Conservation (phyloP, 306 rosid genomes). For the Quercus aquifolioides region DNA sequence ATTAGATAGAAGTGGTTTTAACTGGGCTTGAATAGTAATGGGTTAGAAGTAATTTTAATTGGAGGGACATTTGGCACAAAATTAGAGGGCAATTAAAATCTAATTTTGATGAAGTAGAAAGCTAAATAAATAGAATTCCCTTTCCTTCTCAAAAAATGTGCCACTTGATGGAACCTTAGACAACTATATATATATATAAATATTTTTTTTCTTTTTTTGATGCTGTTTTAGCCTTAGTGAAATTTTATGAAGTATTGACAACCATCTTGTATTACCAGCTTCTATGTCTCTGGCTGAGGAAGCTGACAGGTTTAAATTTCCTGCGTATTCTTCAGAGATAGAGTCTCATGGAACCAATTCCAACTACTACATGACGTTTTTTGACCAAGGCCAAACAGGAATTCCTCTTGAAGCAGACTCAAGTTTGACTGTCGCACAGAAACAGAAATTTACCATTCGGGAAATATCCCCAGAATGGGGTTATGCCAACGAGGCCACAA, state of each 20-base stretch:
- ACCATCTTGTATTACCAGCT: constrained; percentile 44
- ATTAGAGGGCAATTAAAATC: too few relatives aligned
- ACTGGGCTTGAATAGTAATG: too few relatives aligned
- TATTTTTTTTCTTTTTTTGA: neutral
- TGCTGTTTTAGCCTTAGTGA: constrained; percentile 6
- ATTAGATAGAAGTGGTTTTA: too few relatives aligned
- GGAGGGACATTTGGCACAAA: too few relatives aligned
- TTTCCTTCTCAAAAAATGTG: too few relatives aligned
- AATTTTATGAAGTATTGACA: constrained; percentile 31
- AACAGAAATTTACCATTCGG: constrained; percentile 67
- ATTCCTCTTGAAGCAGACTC: constrained; percentile 39
- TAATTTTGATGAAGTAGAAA: too few relatives aligned
- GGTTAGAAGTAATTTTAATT: too few relatives aligned
- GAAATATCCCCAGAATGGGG: constrained; percentile 87
- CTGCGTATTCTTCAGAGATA: constrained; percentile 36
- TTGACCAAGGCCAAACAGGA: constrained; percentile 51
- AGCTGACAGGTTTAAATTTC: constrained; percentile 22
- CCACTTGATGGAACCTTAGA: too few relatives aligned
- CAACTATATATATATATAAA: too few relatives aligned
- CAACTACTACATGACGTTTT: constrained; percentile 29
- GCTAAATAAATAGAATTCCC: too few relatives aligned
- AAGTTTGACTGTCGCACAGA: constrained; percentile 53
- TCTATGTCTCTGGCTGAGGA: constrained; percentile 34
- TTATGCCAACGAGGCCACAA: constrained; percentile 62
- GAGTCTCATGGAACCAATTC: constrained; percentile 40